A percentile compares a stretch with the other conserved stretches of the same genome.
These are phyloP conservation scores for Biancaea sappan DNA, from an alignment of 306 rosid genomes.

Conservation along the genomic window DNA sequence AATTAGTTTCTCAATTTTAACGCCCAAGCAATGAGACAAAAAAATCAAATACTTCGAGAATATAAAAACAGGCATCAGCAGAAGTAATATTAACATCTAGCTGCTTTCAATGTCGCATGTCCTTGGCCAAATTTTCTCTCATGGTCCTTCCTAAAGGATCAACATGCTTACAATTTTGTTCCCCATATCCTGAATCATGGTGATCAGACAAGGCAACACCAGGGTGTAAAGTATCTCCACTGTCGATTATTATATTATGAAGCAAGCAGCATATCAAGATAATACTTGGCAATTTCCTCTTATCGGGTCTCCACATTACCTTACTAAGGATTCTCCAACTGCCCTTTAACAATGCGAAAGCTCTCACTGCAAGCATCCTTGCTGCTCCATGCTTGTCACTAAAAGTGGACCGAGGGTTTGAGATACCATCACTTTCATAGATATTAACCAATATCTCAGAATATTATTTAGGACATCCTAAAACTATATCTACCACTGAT, in stretches of 20 bases:
- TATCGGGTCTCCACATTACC: constrained; percentile 99
- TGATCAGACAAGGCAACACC: constrained; percentile 87
- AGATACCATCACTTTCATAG: constrained; percentile 48
- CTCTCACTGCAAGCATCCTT: constrained; percentile 73
- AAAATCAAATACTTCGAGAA: constrained; percentile 19
- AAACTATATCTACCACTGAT: background rate
- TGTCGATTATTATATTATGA: constrained; percentile 82
- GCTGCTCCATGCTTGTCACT: constrained; percentile 63
- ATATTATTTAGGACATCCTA: background rate
- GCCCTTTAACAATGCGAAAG: constrained; percentile 83
- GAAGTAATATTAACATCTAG: constrained; percentile 26
- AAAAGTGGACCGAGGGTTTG: constrained; percentile 44
- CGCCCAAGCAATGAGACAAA: constrained; percentile 26
- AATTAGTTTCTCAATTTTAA: constrained; percentile 19
- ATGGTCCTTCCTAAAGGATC: constrained; percentile 66
- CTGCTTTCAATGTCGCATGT: constrained; percentile 38
- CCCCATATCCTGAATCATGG: constrained; percentile 83
- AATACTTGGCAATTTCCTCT: constrained; percentile 89
- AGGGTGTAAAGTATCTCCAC: constrained; percentile 61
- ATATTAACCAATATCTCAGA: too few relatives aligned
- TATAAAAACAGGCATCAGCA: constrained; percentile 27
- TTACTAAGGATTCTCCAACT: constrained; percentile 96
- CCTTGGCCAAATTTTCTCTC: constrained; percentile 66
- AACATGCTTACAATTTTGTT: constrained; percentile 68
- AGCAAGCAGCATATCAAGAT: constrained; percentile 93